Evolutionary conservation across 768 basidiomycete species (phyloP), one percentile per base, ranked within the genome.

Genomic region (Tulasnella sp.): DNA sequence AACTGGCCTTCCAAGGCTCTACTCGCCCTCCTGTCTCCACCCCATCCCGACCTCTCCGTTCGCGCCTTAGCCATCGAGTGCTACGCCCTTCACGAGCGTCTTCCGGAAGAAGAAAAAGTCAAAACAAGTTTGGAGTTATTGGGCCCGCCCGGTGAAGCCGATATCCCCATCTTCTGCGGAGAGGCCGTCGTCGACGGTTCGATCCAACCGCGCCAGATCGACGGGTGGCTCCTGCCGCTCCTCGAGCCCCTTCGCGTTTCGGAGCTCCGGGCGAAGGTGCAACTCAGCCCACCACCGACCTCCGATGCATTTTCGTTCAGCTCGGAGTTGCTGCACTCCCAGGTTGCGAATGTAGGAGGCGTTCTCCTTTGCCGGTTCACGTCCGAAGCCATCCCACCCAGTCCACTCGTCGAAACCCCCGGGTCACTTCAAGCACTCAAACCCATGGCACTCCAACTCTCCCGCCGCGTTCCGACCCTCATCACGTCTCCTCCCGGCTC

Each of bases 401-500:
- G 77, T 16, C 67, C 79, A 0, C 85, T 80, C 84, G 90, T 97
- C 61, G 81, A 87, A 13, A 96, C 94, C 0, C 85, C 88, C 0
- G 23, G 93, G 0, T 87, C 92, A 3, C 85, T 87, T 2, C 74
- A 85, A 23, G 87, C 92, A 1, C 87, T 97, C 10, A 89, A 87
- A 7, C 82, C 86, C 20, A 86, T 98, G 44, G 90, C 91, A 0
- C 82, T 90, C 16, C 87, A 90, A 78, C 81, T 92, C 2, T 92
- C 91, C 0, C 86, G 90, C 55, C 89, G 92, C 3, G 83, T 92
- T 0, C 96, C 98, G 4, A 89, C 89, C 15, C 90, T 99, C 18
- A 83, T 99, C 20, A 92, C 94, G 0, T 95, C 96, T 0, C 85
- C 93, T 0, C 91, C 95, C 0, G 96, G 95, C 0, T 90, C 94